Evolutionary conservation across 306 rosid species (phyloP), one percentile per base, ranked within the genome.

Genomic region (Albizia julibrissin): DNA sequence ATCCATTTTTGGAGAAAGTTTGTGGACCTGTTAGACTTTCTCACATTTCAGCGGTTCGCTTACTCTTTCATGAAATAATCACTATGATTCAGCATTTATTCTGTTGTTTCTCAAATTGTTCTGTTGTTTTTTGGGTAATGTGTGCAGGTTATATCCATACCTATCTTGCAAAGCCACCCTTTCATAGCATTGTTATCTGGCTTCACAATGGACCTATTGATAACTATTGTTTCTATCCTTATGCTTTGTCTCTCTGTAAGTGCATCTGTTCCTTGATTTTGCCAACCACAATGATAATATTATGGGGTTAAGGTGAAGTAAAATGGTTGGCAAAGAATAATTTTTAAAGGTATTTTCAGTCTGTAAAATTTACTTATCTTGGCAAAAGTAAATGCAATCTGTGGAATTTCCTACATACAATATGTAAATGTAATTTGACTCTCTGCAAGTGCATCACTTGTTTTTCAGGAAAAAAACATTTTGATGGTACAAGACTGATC

Each of bases 81-180:
- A 12, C 19, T 50, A 31, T 54, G 68, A 37, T 50, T 84, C 56
- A n/a, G 9, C 70, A 22, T 79, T 22, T 81, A 11, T 46, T 12
- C 24, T 64, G 22, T 64, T 69, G 31, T 46, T 64, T 70, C 3
- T 58, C 2, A 81, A 70, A 31, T 6, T 72, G 44, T 50, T 5
- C 0, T 74, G 11, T 61, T 74, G 39, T 33, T 49, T 31, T 56
- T 58, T 9, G 76, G 61, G 42, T 58, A 29, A 34, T 13, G 10
- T 52, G 39, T 89, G 84, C 91, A 94, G 97, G 81, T 67, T 58
- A 27, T 94, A 76, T 78, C 88, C 10, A 89, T 92, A 79, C 98
- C 95, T 15, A 77, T 92, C 76, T 69, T 94, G 88, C 84, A 93
- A 84, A 79, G 84, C 75, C 89, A 83, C 81, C 93, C 98, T 8